Conservation (phyloP, 1,139 yeast species). For the Yamadazyma conglobata region DNA sequence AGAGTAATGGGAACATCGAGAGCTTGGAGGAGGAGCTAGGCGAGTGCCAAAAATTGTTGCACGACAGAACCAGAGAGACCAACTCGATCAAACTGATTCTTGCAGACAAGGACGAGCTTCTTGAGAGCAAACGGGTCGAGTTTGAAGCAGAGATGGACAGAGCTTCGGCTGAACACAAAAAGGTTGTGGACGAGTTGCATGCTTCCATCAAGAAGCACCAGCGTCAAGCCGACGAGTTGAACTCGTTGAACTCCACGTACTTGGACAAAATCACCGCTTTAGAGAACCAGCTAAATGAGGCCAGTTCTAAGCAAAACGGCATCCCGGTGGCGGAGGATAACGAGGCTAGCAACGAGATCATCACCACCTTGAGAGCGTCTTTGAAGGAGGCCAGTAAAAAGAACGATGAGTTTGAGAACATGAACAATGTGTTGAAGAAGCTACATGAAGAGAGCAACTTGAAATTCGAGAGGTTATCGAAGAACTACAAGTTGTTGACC, state of each 20-base stretch:
- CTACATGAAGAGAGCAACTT: constrained; percentile 65
- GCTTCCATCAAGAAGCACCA: constrained; percentile 48
- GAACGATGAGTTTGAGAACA: constrained; percentile 51
- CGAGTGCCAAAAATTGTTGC: constrained; percentile 68
- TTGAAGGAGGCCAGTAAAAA: constrained; percentile 49
- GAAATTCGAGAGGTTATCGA: constrained; percentile 63
- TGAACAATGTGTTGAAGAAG: constrained; percentile 57
- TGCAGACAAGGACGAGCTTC: constrained; percentile 62
- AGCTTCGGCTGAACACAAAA: constrained; percentile 50
- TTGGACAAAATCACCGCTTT: constrained; percentile 28
- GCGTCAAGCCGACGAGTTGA: constrained; percentile 46
- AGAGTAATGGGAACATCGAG: constrained; percentile 57
- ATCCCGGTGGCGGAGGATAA: neutral
- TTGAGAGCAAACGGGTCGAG: constrained; percentile 41
- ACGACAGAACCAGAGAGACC: constrained; percentile 78
- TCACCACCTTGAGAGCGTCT: constrained; percentile 51
- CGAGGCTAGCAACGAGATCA: constrained; percentile 30
- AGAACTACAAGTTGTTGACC: constrained; percentile 60
- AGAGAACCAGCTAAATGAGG: constrained; percentile 40
- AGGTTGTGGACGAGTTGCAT: constrained; percentile 52
- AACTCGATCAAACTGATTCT: constrained; percentile 67
- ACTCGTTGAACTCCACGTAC: constrained; percentile 26
- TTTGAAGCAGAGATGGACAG: constrained; percentile 25
- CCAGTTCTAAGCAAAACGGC: constrained; percentile 12
- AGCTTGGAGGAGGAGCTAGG: constrained; percentile 75